Base-by-base conservation (phyloP, 1,284 basidiomycete species). In the Trichosporon sp. region DNA sequence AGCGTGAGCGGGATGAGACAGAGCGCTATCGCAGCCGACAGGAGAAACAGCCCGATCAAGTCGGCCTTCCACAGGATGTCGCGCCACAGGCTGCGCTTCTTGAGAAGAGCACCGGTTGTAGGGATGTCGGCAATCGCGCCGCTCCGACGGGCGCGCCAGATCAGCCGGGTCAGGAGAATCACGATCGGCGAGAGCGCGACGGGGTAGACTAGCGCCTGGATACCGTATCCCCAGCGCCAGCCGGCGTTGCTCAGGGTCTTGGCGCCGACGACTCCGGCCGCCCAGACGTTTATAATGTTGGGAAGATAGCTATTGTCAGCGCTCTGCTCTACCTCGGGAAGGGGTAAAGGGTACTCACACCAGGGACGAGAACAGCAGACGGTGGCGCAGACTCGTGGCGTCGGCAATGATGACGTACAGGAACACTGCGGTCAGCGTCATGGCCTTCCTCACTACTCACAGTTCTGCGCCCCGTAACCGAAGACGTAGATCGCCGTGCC, bases 371-470 rank as follows among this genome's bases (percentile, higher is more conserved):
- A 62, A 86, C 13, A 92, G 84, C 4, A 89, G 89, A 65, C 91
- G 86, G 89, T 89, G 92, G 78, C 87, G 86, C 15, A 91, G 86
- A 1, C 88, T 88, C 0, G 91, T 91, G 66, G 90, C 88, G 77
- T 92, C 91, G 15, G 90, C 91, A 65, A 76, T 47, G 29, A 76
- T 47, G 63, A 74, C 68, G 23, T 75, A 66, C n/a, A 71, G 27
- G 23, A 58, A 21, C 12, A 70, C 65, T 67, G 34, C 1, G 13
- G 65, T 67, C 65, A 72, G 68, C 29, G 13, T 9, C 25, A 3
- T 7, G n/a, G 53, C 44, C 15, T 7, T 42, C 25, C 18, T 2
- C 27, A 8, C 13, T 34, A 65, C 73, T 69, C 34, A 77, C 75
- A 66, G 60, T 73, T 71, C n/a, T 66, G 32, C 18, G 53, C 64